These are phyloP conservation scores for Cadophora sp. DNA, from an alignment of 2,329 filamentous ascomycete species.

Conservation along the genomic window DNA sequence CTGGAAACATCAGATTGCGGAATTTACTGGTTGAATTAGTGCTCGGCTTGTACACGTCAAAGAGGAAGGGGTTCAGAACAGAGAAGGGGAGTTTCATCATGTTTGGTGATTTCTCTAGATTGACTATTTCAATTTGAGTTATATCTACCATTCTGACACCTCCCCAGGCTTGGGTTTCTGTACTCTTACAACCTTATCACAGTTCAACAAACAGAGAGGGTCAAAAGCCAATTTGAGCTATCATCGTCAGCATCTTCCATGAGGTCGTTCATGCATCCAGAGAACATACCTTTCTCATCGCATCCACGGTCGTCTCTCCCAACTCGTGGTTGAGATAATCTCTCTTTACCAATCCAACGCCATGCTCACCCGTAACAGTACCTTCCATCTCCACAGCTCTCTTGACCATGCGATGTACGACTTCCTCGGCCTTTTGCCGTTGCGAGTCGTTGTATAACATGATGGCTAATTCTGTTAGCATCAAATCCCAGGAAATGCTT, in stretches of 20 bases:
- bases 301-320: conserved; percentile 75
- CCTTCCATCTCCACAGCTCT: conserved; percentile 84
- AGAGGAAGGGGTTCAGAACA: not conserved
- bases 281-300: conserved; percentile 75
- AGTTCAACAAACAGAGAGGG: conserved; percentile 70
- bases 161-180: conserved; percentile 59
- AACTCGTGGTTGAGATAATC: conserved; percentile 84
- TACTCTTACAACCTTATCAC: conserved; percentile 71
- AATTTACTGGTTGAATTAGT: not conserved
- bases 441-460: conserved; percentile 72
- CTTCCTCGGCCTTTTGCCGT: conserved; percentile 67
- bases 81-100: not conserved
- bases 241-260: conserved; percentile 14
- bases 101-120: not conserved
- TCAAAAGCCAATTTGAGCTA: conserved; percentile 83
- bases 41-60: too few relatives aligned
- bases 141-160: conserved; percentile 51
- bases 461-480: conserved; percentile 48
- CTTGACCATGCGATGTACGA: conserved; percentile 87
- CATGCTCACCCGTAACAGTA: conserved; percentile 86
- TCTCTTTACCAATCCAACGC: conserved; percentile 82
- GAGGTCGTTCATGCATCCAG: not conserved
- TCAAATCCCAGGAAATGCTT: not conserved
- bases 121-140: not conserved
- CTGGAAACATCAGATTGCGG: not conserved